Evolutionary conservation across 1,284 basidiomycete species (phyloP).

Genomic region (Moesziomyces sp.): DNA sequence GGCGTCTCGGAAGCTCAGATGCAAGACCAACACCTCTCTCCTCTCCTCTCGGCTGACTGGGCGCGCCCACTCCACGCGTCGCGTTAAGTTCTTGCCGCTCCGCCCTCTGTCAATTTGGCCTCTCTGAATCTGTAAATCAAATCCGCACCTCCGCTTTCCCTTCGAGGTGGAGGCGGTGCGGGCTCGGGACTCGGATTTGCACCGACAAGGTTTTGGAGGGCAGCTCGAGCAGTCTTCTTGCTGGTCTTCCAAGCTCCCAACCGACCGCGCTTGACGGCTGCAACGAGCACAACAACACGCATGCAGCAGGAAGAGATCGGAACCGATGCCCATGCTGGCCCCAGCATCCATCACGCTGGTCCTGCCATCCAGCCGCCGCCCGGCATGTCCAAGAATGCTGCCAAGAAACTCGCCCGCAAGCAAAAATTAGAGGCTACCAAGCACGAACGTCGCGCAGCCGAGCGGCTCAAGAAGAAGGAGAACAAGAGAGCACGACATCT

Average conservation of each 20-base stretch:
- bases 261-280: not conserved
- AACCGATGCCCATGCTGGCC: not conserved
- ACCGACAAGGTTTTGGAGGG: no score
- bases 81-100: constrained; percentile 9
- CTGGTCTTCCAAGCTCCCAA: no score
- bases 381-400: constrained; percentile 78
- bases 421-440: constrained; percentile 77
- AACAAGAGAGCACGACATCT: constrained; percentile 70
- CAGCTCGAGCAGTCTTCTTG: no score
- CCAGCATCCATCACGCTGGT: constrained; percentile 14
- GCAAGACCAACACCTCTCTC: constrained; percentile 32
- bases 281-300: not conserved
- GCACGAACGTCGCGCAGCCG: constrained; percentile 78
- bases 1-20: not conserved
- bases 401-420: constrained; percentile 79
- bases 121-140: constrained; percentile 2
- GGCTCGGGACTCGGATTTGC: no score
- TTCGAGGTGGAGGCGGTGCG: constrained; percentile 15
- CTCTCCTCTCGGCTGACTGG: no score
- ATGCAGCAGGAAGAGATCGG: constrained; percentile 3
- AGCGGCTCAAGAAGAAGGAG: constrained; percentile 71
- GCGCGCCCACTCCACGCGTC: constrained; percentile 27
- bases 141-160: constrained; percentile 2
- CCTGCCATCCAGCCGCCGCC: constrained; percentile 31
- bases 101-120: not conserved